Conservation (phyloP, 352 stramenopile species). For the Pythium utonaiense region DNA sequence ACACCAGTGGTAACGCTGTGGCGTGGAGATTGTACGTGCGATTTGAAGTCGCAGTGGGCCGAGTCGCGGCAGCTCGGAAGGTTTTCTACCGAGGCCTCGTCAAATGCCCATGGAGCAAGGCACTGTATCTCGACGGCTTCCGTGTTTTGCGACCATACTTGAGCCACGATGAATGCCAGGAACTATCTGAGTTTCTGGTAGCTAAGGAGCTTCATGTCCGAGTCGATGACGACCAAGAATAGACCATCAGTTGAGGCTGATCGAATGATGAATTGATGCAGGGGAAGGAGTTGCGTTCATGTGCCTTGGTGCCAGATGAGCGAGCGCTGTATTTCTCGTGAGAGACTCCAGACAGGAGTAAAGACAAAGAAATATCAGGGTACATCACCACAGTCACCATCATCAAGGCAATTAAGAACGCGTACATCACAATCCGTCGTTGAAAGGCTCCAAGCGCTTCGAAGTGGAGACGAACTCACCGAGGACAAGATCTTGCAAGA, state of each 20-base stretch:
- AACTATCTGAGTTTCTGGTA: conserved; percentile 65
- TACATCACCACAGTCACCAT: neutral
- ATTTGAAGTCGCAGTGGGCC: conserved; percentile 71
- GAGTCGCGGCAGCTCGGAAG: conserved; percentile 62
- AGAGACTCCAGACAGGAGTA: neutral
- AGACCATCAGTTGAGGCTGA: neutral
- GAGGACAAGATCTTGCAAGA: conserved; percentile 16
- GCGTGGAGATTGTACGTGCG: conserved; percentile 72
- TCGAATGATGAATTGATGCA: no score
- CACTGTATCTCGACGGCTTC: conserved; percentile 65
- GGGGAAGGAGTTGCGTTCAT: neutral
- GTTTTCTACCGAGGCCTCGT: conserved; percentile 72
- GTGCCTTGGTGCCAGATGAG: neutral
- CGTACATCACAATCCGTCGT: neutral
- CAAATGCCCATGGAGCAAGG: conserved; percentile 77
- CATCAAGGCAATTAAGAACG: neutral
- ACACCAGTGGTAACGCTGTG: conserved; percentile 51
- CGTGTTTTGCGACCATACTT: conserved; percentile 63
- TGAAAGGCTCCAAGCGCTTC: conserved; percentile 10
- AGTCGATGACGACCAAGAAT: conserved; percentile 37
- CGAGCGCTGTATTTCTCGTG: neutral
- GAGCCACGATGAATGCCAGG: conserved; percentile 48
- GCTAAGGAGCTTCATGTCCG: conserved; percentile 74
- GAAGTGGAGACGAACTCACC: neutral
- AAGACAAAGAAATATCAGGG: neutral